Evolutionary conservation across 805 yeast species (phyloP).

Genomic region (Yarrowia divulgata): DNA sequence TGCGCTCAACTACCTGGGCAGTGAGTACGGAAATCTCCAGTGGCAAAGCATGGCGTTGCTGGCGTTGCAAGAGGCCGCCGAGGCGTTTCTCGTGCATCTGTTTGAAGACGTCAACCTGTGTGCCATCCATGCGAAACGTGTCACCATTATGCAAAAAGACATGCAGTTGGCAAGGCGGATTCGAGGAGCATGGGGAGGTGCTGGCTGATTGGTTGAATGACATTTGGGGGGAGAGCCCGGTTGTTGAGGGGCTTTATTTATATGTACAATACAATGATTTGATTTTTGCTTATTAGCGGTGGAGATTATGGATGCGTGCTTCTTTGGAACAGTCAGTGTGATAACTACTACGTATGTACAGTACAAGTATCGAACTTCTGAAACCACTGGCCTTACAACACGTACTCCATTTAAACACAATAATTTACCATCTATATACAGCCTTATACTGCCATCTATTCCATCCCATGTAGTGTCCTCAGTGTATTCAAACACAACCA

Average conservation of each 20-base stretch:
- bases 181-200: slow-evolving; percentile 64
- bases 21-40: slow-evolving; percentile 73
- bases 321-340: too few relatives aligned
- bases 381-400: too few relatives aligned
- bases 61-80: slow-evolving; percentile 98
- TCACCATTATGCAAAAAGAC: slow-evolving; percentile 97
- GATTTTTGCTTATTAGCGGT: neutral
- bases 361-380: too few relatives aligned
- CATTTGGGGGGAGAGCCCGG: too few relatives aligned
- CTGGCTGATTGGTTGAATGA: slow-evolving; percentile 26
- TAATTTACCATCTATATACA: slow-evolving; percentile 35
- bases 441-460: slow-evolving; percentile 29
- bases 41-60: slow-evolving; percentile 98
- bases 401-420: slow-evolving; percentile 1
- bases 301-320: too few relatives aligned
- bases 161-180: slow-evolving; percentile 97
- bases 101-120: slow-evolving; percentile 98
- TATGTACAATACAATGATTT: slow-evolving; percentile 18
- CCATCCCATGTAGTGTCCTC: slow-evolving; percentile 1
- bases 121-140: slow-evolving; percentile 99
- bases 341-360: too few relatives aligned
- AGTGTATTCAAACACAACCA: neutral
- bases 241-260: neutral
- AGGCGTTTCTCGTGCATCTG: slow-evolving; percentile 94
- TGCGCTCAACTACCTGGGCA: slow-evolving; percentile 58